Conservation (phyloP, 768 basidiomycete genomes). For the Kwoniella bestiolae region DNA sequence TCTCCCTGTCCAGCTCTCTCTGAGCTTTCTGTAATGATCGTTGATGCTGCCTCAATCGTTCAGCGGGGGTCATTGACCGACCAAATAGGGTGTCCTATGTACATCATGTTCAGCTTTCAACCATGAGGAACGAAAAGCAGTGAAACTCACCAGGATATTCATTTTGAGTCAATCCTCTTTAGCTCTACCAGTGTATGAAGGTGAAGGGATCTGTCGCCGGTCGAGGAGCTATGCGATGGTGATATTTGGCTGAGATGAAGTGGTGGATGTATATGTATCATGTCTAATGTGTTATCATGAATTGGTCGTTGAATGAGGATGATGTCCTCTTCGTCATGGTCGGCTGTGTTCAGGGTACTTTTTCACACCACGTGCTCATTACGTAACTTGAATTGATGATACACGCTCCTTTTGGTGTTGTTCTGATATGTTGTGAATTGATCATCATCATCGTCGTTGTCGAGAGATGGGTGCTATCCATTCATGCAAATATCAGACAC, state of each 20-base stretch:
- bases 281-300: too few relatives aligned
- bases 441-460: background rate
- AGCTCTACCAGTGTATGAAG: too few relatives aligned
- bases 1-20: constrained; percentile 95
- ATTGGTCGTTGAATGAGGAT: too few relatives aligned
- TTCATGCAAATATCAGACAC: too few relatives aligned
- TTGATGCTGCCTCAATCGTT: constrained; percentile 95
- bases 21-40: constrained; percentile 94
- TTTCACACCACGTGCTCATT: background rate
- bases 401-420: background rate
- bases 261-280: background rate
- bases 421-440: background rate
- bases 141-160: constrained; percentile 59
- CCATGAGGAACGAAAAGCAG: background rate
- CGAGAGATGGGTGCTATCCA: background rate
- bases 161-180: constrained; percentile 33
- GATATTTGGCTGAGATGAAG: background rate
- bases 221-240: background rate
- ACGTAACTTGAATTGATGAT: background rate
- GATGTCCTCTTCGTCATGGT: too few relatives aligned
- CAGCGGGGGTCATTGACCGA: constrained; percentile 90
- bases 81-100: constrained; percentile 93
- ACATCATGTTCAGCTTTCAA: background rate
- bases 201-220: too few relatives aligned
- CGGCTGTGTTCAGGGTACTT: too few relatives aligned